Evolutionary conservation across 257 asterid genomes (phyloP).

Genomic region (Capsicum baccatum): DNA sequence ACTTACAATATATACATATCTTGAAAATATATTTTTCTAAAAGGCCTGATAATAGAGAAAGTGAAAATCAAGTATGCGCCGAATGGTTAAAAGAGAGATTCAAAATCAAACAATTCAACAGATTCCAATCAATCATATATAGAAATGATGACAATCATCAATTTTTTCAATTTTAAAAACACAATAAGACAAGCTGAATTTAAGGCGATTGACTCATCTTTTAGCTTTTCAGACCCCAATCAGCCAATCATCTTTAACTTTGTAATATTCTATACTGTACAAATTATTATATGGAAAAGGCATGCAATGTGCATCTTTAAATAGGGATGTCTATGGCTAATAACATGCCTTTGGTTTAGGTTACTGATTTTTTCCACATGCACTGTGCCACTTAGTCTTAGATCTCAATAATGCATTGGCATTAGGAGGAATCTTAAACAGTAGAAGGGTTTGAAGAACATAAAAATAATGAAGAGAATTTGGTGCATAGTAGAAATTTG

Average conservation of each 20-base stretch:
- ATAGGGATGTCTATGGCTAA: background rate
- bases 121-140: slow-evolving; percentile 32
- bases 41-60: background rate
- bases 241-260: slow-evolving; percentile 47
- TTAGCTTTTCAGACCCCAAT: slow-evolving; percentile 43
- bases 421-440: background rate
- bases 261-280: slow-evolving; percentile 46
- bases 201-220: slow-evolving; percentile 50
- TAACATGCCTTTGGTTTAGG: slow-evolving; percentile 19
- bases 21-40: background rate
- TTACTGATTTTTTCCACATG: slow-evolving; percentile 15
- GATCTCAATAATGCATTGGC: background rate
- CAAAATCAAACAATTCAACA: slow-evolving; percentile 31
- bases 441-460: background rate
- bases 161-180: background rate
- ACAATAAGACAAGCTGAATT: slow-evolving; percentile 43
- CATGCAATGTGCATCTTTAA: too few relatives aligned
- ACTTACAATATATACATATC: background rate
- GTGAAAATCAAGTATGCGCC: slow-evolving; percentile 16
- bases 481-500: too few relatives aligned
- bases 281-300: background rate
- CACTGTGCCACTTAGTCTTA: background rate
- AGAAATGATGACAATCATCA: slow-evolving; percentile 34
- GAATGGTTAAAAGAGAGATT: background rate
- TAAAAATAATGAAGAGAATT: background rate